phyloP scores from a whole-genome alignment of 305 asterid species.

The Solanum chacoense region DNA sequence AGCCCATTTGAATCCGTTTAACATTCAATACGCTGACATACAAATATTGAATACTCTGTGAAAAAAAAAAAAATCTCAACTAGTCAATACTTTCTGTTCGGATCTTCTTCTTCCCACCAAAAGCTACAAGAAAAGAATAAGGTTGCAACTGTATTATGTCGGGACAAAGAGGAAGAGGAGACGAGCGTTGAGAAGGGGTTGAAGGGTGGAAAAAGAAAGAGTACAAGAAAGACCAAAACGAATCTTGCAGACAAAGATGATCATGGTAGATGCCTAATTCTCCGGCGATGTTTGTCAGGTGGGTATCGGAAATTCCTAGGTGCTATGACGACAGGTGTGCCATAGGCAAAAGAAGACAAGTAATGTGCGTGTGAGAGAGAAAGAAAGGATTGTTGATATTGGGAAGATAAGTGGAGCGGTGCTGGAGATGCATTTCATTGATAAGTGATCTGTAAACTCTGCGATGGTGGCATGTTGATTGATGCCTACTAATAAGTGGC shows the following conservation, averaged over 20 bases:
- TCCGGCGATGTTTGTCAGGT: not conserved
- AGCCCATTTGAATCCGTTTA: not conserved
- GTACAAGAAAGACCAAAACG: conserved; percentile 8
- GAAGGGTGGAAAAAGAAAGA: conserved; percentile 18
- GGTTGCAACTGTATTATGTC: conserved; percentile 6
- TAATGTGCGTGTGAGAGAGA: not conserved
- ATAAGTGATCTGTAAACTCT: not conserved
- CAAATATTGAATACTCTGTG: not conserved
- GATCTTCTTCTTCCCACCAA: not conserved
- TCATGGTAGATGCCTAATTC: not conserved
- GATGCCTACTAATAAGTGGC: not conserved
- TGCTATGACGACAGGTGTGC: not conserved
- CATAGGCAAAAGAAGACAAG: not conserved
- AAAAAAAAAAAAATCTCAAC: not conserved
- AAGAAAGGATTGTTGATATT: not conserved
- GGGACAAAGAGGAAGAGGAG: conserved; percentile 32
- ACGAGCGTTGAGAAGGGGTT: conserved; percentile 20
- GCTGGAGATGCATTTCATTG: not conserved
- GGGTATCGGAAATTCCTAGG: not conserved
- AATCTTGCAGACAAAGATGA: not conserved
- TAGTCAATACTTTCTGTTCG: not conserved
- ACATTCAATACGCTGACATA: not conserved
- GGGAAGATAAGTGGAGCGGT: not conserved
- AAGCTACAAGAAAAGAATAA: not conserved
- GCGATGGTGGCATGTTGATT: not conserved